Evolutionary conservation across 2,329 filamentous ascomycete species (phyloP).

Genomic region (Rugonectria rugulosa): DNA sequence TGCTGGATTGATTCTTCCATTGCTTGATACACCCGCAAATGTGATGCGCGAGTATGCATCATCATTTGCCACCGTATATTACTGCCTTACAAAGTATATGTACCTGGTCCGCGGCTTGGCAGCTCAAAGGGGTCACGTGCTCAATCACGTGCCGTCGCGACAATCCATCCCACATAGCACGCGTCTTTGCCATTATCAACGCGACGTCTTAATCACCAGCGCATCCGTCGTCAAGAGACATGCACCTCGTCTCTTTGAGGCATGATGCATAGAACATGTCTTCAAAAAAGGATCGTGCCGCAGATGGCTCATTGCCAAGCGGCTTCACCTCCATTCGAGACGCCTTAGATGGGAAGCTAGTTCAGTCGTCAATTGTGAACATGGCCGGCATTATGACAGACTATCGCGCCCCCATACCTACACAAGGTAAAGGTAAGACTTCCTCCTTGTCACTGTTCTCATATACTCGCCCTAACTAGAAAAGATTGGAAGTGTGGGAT

Average conservation of each 20-base stretch:
- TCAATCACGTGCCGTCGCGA: conserved; percentile 38
- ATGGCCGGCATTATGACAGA: conserved; percentile 78
- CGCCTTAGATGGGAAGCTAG: conserved; percentile 51
- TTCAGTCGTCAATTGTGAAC: conserved; percentile 51
- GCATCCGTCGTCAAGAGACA: too few relatives aligned
- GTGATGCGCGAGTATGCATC: too few relatives aligned
- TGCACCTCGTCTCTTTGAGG: too few relatives aligned
- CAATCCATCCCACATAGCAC: conserved; percentile 10
- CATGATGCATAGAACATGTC: conserved; percentile 16
- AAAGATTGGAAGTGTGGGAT: conserved; percentile 69
- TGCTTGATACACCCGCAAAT: too few relatives aligned
- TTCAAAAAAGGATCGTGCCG: conserved; percentile 9
- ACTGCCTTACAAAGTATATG: too few relatives aligned
- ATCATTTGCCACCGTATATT: conserved; percentile 12
- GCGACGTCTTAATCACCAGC: too few relatives aligned
- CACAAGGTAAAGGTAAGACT: conserved; percentile 58
- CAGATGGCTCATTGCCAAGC: conserved; percentile 28
- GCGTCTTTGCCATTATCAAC: conserved; percentile 7
- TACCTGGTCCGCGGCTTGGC: too few relatives aligned
- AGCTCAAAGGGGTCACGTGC: conserved; percentile 38
- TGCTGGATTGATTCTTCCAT: too few relatives aligned
- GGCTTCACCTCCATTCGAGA: conserved; percentile 46
- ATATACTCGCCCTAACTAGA: conserved; percentile 9
- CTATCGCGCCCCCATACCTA: conserved; percentile 59
- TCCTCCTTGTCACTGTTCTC: not conserved